phyloP scores from a whole-genome alignment of 106 monocot genomes.

The Triglochin maritima region DNA sequence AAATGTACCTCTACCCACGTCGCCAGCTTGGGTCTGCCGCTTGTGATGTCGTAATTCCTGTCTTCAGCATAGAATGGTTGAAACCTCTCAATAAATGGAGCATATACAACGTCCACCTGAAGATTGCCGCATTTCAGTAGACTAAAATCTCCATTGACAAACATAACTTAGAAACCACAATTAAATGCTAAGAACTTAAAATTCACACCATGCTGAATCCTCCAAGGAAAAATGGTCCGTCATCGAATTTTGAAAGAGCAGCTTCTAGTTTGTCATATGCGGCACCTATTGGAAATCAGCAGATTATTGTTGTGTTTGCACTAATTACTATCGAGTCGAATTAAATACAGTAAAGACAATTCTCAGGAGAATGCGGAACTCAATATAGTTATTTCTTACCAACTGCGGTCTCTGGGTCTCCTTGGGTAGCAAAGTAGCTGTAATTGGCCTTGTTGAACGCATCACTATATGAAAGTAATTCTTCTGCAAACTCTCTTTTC shows the following conservation, averaged over 20 bases:
- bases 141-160: not conserved
- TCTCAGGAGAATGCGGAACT: not conserved
- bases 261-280: conserved; percentile 57
- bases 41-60: conserved; percentile 68
- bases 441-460: conserved; percentile 31
- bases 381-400: conserved; percentile 25
- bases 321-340: not conserved
- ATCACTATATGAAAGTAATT: conserved; percentile 44
- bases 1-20: conserved; percentile 57
- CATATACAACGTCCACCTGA: conserved; percentile 82
- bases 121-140: not conserved
- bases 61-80: conserved; percentile 34
- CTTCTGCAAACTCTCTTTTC: conserved; percentile 64
- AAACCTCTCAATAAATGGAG: conserved; percentile 82
- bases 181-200: not conserved
- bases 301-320: not conserved
- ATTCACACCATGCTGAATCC: conserved; percentile 59
- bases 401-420: conserved; percentile 35
- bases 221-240: conserved; percentile 80
- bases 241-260: conserved; percentile 47
- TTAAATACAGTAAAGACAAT: not conserved
- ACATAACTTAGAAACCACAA: not conserved
- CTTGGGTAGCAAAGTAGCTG: conserved; percentile 21
- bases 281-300: conserved; percentile 24
- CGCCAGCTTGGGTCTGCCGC: conserved; percentile 61